Conservation (phyloP, 1,284 basidiomycete species). For the Ceratobasidium sp. region DNA sequence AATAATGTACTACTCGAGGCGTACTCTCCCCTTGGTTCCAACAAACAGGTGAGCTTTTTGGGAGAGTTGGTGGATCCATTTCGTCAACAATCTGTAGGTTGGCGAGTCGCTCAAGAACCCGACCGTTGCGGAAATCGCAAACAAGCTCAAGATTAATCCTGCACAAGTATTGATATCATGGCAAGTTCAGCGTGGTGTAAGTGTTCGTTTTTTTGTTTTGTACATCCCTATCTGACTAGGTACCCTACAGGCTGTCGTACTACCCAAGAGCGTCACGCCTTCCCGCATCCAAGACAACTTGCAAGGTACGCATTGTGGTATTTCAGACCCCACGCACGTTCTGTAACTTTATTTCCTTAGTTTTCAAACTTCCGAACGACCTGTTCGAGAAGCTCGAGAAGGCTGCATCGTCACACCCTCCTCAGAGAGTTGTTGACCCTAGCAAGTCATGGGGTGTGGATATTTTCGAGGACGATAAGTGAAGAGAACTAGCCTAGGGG, state of each 20-base stretch:
- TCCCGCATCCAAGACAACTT: conserved; percentile 49
- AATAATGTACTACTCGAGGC: conserved; percentile 73
- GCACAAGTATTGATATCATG: conserved; percentile 83
- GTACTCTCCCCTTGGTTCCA: conserved; percentile 78
- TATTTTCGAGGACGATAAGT: conserved; percentile 59
- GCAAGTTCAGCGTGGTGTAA: conserved; percentile 78
- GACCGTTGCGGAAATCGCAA: conserved; percentile 62
- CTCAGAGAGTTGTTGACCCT: conserved; percentile 66
- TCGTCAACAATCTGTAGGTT: conserved; percentile 16
- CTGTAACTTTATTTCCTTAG: conserved; percentile 48
- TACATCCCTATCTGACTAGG: neutral
- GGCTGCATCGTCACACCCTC: conserved; percentile 63
- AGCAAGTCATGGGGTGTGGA: conserved; percentile 67
- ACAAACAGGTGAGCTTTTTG: conserved; percentile 61
- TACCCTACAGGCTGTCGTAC: conserved; percentile 45
- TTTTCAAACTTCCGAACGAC: conserved; percentile 60
- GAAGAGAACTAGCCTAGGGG: neutral
- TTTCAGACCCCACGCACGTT: neutral
- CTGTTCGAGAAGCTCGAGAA: conserved; percentile 67
- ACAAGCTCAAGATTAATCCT: conserved; percentile 71
- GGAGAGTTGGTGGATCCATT: conserved; percentile 55
- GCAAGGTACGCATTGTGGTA: conserved; percentile 34
- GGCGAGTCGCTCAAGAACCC: conserved; percentile 36
- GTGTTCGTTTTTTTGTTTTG: conserved; percentile 45
- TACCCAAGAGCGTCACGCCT: conserved; percentile 55